Conservation (phyloP, 2,329 filamentous ascomycete species). For the Mycosphaerella sp. region DNA sequence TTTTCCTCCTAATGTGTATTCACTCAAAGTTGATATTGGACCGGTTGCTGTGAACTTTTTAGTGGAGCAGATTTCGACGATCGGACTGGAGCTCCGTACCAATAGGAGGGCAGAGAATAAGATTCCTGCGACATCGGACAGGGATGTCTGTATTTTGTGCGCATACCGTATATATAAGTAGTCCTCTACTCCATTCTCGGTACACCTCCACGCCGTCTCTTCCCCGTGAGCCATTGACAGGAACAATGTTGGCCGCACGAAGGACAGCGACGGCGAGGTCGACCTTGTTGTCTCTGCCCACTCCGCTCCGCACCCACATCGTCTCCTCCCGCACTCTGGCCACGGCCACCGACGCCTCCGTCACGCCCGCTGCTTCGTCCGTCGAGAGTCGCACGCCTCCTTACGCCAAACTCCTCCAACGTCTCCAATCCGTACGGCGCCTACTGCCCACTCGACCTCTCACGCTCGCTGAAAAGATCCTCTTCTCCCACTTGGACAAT, state of each 20-base stretch:
- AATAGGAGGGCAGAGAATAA: conserved; percentile 2
- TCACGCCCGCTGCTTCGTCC: conserved; percentile 23
- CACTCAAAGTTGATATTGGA: too few relatives aligned
- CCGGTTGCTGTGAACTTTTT: conserved; percentile 4
- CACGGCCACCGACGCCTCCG: conserved; percentile 23
- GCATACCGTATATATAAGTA: too few relatives aligned
- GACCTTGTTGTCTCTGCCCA: conserved; percentile 17
- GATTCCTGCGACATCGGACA: conserved; percentile 5
- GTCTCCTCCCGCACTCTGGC: conserved; percentile 29
- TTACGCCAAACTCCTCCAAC: conserved; percentile 73
- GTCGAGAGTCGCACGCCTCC: conserved; percentile 60
- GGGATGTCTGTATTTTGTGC: background rate
- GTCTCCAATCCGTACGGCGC: conserved; percentile 66
- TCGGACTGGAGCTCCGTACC: background rate
- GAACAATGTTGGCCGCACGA: conserved; percentile 24
- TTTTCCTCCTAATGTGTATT: background rate
- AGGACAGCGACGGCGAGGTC: conserved; percentile 19
- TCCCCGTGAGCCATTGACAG: conserved; percentile 11
- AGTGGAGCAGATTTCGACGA: background rate
- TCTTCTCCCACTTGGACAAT: conserved; percentile 91
- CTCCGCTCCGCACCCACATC: conserved; percentile 12
- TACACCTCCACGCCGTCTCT: background rate
- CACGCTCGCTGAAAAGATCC: conserved; percentile 94
- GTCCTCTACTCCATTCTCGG: background rate
- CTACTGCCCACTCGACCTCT: conserved; percentile 60